Base-by-base conservation (phyloP, 164 flowering plant genomes). In the Cinnamomum micranthum region DNA sequence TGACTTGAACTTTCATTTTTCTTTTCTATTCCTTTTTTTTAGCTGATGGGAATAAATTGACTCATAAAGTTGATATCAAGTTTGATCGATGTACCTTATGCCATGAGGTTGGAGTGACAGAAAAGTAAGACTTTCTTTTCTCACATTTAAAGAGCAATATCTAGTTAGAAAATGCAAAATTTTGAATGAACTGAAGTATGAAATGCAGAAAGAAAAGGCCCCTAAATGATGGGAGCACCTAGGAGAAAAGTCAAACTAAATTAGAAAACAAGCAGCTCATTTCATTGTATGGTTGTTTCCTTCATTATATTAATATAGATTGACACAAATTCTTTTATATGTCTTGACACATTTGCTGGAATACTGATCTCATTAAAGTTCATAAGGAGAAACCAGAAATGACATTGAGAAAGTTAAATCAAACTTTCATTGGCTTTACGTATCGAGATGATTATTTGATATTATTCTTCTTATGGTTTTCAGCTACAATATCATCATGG, bases 401-500 rank as follows among this genome's bases (percentile, higher is more conserved):
- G 15, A 24, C 9, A 14, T 11, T 20, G 22, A 7, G 6, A 25
- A 10, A 10, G 4, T 11, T 71, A 6, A 50, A 50, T 51, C 20
- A 1, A n/a, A 17, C 50, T 58, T 59, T 31, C 28, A 5, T 59
- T 31, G 31, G 6, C 68, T 59, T 47, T 20, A 9, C 35, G 4
- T 62, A 23, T n/a, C 19, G 0, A 60, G 23, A 59, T 28, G 68
- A 28, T 35, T 12, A 28, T 72, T 2, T 24, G 6, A 71, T 72
- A 6, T 20, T 31, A 31, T 31, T 31, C 5, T 31, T 63, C 13
- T 63, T 13, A 58, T 63, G 60, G 50, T 52, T 66, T 66, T 51
- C 75, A 76, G 79, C 52, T 76, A 71, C 71, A 76, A 76, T n/a
- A 23, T 76, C 19, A 76, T 76, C 70, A 50, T 72, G 70, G 75